A percentile compares a stretch with the other conserved stretches of the same genome.
phyloP scores from a whole-genome alignment of 2,329 filamentous ascomycete species.

The Aspergillus sp. region DNA sequence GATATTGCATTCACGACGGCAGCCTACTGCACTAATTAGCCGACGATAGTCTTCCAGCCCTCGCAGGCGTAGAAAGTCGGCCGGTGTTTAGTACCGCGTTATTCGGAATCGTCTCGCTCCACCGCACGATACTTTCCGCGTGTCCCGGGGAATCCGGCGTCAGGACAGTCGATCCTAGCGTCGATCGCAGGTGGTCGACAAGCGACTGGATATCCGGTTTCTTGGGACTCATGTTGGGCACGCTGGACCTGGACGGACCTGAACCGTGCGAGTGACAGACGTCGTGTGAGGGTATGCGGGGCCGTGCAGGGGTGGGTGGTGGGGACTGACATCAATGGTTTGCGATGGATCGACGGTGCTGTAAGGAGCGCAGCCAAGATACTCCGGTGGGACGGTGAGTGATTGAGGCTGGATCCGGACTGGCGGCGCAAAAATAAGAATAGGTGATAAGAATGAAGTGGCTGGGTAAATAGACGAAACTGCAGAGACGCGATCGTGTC shows the following conservation, averaged over 20 bases:
- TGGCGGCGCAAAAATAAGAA: not conserved
- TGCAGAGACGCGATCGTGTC: not conserved
- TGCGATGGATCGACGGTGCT: not conserved
- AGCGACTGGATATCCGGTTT: not conserved
- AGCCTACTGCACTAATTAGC: slow-evolving; percentile 4
- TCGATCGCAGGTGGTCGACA: not conserved
- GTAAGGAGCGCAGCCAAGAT: not conserved
- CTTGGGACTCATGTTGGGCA: not conserved
- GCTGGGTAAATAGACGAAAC: not conserved
- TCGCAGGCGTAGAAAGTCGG: not conserved
- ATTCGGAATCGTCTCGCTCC: slow-evolving; percentile 21
- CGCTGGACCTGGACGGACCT: not conserved
- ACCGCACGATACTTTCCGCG: slow-evolving; percentile 17
- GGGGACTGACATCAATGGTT: not conserved
- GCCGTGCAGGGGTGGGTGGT: not conserved
- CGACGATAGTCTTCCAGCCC: too few species aligned
- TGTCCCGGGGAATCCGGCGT: slow-evolving; percentile 13
- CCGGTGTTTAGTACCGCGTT: slow-evolving; percentile 14
- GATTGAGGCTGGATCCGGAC: not conserved
- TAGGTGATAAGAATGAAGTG: not conserved
- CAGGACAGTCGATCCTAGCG: not conserved
- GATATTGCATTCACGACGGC: slow-evolving; percentile 16
- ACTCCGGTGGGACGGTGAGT: not conserved
- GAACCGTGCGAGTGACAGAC: not conserved
- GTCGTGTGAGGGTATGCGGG: not conserved